Percentiles rank a stretch among this genome's conserved stretches.
These are phyloP conservation scores for Huntiella abstrusa DNA, from an alignment of 2,329 filamentous ascomycete genomes.

Conservation along the genomic window DNA sequence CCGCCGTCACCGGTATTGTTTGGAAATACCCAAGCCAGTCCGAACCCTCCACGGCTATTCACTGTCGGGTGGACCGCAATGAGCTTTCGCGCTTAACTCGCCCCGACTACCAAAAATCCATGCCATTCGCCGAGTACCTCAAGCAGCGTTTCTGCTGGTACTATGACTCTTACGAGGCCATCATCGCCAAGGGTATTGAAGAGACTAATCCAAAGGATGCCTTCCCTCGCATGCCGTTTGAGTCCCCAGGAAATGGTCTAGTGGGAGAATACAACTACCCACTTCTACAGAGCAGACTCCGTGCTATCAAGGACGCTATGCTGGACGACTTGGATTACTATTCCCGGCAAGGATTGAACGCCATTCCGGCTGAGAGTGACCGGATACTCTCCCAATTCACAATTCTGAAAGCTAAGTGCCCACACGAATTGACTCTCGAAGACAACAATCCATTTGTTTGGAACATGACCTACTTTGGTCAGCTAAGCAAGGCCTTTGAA, in stretches of 20 bases:
- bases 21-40: no score
- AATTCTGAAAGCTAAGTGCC: constrained; percentile 15
- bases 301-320: constrained; percentile 48
- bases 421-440: constrained; percentile 58
- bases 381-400: constrained; percentile 17
- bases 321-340: constrained; percentile 54
- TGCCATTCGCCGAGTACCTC: constrained; percentile 74
- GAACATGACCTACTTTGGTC: constrained; percentile 74
- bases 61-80: no score
- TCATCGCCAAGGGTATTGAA: constrained; percentile 45
- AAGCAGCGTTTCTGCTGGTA: constrained; percentile 94
- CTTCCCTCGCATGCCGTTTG: constrained; percentile 80
- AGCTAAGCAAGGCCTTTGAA: constrained; percentile 82
- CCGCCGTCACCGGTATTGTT: no score
- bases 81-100: no score
- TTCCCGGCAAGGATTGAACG: constrained; percentile 52
- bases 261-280: constrained; percentile 69
- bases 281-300: constrained; percentile 50
- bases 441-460: constrained; percentile 79
- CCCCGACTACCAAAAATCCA: constrained; percentile 22
- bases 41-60: no score
- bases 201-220: constrained; percentile 42
- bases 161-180: constrained; percentile 64
- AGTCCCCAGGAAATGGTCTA: constrained; percentile 60
- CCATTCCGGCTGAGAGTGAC: constrained; percentile 54